Evolutionary conservation across 208 protist genomes (phyloP), one percentile per base, ranked within the genome.

Genomic region (Kentomonas sorsogonicus): DNA sequence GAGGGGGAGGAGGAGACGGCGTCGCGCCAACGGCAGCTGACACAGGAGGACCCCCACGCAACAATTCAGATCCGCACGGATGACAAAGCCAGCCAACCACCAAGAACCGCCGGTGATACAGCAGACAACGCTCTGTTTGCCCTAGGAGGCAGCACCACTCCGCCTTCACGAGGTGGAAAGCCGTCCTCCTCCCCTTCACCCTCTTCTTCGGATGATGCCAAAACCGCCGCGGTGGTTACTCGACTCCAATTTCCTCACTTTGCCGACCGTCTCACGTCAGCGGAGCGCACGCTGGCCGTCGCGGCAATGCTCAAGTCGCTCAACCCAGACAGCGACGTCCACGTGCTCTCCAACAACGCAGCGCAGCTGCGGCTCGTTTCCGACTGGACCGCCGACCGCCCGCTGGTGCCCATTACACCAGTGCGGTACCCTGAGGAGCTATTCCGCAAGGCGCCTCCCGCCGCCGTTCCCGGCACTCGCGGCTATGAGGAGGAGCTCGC

Each of bases 271-370:
- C 60, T 94, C 38, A 86, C 73, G 7, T 80, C 83, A 0, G 66
- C 76, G 3, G 82, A 91, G 57, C 73, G 83, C 13, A 84, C 91
- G 15, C 60, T 87, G 20, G 74, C 88, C 10, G 88, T 92, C 22
- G 88, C 84, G 13, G 77, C 72, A 10, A 95, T 95, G 88, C 64
- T 95, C 4, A 92, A 95, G 52, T 72, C 76, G 29, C 69, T 95
- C 23, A 95, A 92, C 60, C 79, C 82, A n/a, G 84, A 92, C 41
- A 53, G 77, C 3, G 74, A 77, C 27, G 72, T 95, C 30, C 88
- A 95, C 53, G 61, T 95, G 7, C 57, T 95, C 15, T 87, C 81
- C 25, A 72, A 75, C 22, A 83, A 76, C 56, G 23, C 31, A 2
- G 48, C 72, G 9, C 84, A 89, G 53, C 63, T 89, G 39, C 41